These are phyloP conservation scores for Calophaca sinica DNA, from an alignment of 306 rosid genomes.

Conservation along the genomic window DNA sequence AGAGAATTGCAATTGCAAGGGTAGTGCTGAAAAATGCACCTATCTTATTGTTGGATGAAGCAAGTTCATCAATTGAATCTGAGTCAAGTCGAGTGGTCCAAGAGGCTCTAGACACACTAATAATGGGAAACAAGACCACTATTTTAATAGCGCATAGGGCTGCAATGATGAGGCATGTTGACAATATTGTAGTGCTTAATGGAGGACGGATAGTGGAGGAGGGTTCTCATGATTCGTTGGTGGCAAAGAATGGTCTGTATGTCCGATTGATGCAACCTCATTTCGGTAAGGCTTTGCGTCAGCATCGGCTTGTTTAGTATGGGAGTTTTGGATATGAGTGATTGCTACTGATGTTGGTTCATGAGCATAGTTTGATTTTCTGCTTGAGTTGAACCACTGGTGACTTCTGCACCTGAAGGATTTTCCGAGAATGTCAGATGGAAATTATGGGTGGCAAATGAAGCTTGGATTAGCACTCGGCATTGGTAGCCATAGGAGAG, in stretches of 20 bases:
- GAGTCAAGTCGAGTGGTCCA: constrained; percentile 99
- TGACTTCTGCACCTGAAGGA: constrained; percentile 46
- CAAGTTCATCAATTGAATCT: constrained; percentile 96
- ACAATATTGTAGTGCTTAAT: constrained; percentile 95
- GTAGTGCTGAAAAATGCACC: constrained; percentile 97
- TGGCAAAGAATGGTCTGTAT: constrained; percentile 90
- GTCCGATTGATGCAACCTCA: constrained; percentile 99
- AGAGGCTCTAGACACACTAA: constrained; percentile 97
- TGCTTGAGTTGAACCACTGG: constrained; percentile 49
- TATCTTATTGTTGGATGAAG: constrained; percentile 93
- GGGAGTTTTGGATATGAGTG: constrained; percentile 37
- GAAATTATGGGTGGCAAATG: constrained; percentile 42
- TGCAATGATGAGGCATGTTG: constrained; percentile 99
- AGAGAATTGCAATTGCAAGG: constrained; percentile 98
- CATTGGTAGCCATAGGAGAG: constrained; percentile 59
- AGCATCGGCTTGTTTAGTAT: constrained; percentile 76
- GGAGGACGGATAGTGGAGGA: constrained; percentile 99
- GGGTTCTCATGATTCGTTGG: constrained; percentile 82
- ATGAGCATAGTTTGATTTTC: constrained; percentile 50
- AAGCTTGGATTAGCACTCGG: constrained; percentile 45
- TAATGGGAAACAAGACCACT: constrained; percentile 99
- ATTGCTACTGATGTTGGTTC: constrained; percentile 49
- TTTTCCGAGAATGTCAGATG: constrained; percentile 48
- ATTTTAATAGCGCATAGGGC: constrained; percentile 97
- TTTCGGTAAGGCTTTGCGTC: constrained; percentile 94